Percentiles rank a stretch among this genome's conserved stretches.
Conservation (phyloP, 2,329 filamentous ascomycete species). For the Zalaria obscura region DNA sequence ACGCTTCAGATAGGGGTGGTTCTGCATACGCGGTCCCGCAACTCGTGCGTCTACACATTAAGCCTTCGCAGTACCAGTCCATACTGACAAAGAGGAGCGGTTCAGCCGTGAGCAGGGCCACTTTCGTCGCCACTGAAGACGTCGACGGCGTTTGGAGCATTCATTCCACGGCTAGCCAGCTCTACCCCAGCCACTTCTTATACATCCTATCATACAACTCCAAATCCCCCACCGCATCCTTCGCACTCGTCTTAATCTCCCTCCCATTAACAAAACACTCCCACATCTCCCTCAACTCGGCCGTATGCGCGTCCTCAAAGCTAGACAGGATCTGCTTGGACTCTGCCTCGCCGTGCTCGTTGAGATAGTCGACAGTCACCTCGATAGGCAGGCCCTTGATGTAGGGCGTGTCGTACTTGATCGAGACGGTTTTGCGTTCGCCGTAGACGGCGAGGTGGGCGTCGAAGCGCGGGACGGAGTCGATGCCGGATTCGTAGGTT, state of each 20-base stretch:
- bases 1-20: no score
- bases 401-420: slow-evolving; percentile 44
- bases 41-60: no score
- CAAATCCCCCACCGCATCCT: slow-evolving; percentile 28
- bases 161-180: no score
- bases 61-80: no score
- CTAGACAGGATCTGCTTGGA: slow-evolving; percentile 23
- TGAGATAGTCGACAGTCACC: slow-evolving; percentile 32
- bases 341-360: slow-evolving; percentile 17
- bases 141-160: no score
- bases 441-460: slow-evolving; percentile 40
- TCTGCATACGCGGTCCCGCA: no score
- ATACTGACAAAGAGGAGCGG: no score
- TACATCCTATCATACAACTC: slow-evolving; percentile 19
- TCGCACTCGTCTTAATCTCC: slow-evolving; percentile 24
- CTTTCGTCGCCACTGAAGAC: no score
- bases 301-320: slow-evolving; percentile 33
- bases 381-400: slow-evolving; percentile 41
- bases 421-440: slow-evolving; percentile 36
- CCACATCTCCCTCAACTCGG: slow-evolving; percentile 27
- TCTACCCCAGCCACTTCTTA: slow-evolving; percentile 7
- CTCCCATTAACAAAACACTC: slow-evolving; percentile 23
- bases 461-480: slow-evolving; percentile 38
- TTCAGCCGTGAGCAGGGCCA: no score
- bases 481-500: slow-evolving; percentile 43